Evolutionary conservation across 164 flowering plant species (phyloP).

Genomic region (Stephania japonica): DNA sequence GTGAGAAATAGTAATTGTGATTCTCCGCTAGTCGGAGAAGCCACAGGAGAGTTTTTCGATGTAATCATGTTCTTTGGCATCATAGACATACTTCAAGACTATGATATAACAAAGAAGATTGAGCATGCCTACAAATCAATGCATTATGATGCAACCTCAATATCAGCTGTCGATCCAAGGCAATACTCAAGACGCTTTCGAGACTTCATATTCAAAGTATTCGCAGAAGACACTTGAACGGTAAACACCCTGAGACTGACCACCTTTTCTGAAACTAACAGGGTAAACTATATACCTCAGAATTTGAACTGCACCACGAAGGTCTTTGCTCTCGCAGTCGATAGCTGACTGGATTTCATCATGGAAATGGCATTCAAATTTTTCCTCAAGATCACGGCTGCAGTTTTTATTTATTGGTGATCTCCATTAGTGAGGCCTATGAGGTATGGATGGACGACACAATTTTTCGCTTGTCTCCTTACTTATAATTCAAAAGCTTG

Average conservation of each 20-base stretch:
- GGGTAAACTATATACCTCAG: neutral
- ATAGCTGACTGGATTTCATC: neutral
- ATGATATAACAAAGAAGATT: conserved; percentile 78
- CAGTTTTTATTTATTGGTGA: neutral
- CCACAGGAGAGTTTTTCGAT: conserved; percentile 64
- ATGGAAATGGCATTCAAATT: neutral
- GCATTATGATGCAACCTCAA: conserved; percentile 71
- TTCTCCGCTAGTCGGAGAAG: conserved; percentile 52
- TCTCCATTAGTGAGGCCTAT: neutral
- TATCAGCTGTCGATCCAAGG: conserved; percentile 76
- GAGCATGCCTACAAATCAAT: conserved; percentile 85
- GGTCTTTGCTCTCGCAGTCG: no score
- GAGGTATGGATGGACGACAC: neutral
- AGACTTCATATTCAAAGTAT: conserved; percentile 55
- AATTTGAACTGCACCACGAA: neutral
- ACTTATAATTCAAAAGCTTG: neutral
- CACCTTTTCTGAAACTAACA: neutral
- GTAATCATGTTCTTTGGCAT: conserved; percentile 72
- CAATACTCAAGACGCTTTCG: conserved; percentile 74
- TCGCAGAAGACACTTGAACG: conserved; percentile 31
- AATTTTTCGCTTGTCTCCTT: neutral
- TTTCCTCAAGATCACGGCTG: neutral
- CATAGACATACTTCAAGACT: conserved; percentile 86
- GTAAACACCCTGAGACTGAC: neutral
- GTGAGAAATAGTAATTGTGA: conserved; percentile 43